Evolutionary conservation across 176 grass and related monocot species (phyloP).

Genomic region (Musa schizocarpa): DNA sequence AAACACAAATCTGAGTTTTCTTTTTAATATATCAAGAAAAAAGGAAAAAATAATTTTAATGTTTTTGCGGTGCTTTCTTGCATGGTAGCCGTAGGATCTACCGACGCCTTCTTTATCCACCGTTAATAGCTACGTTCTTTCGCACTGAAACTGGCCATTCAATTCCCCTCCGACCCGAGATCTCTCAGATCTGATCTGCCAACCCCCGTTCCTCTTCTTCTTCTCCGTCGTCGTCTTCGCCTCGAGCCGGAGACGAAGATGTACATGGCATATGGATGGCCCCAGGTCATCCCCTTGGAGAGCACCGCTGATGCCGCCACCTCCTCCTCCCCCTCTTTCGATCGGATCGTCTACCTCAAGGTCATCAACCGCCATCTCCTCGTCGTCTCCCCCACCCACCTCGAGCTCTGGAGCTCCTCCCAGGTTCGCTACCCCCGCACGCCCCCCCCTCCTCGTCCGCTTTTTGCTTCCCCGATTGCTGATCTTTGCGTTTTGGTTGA

Average conservation of each 20-base stretch:
- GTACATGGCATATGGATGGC: slow-evolving; percentile 97
- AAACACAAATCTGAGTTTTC: too few species aligned
- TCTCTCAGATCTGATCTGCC: slow-evolving; percentile 1
- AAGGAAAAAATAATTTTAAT: too few species aligned
- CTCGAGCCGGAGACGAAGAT: slow-evolving; percentile 31
- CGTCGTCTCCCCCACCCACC: slow-evolving; percentile 64
- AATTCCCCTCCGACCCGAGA: background rate
- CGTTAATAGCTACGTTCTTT: background rate
- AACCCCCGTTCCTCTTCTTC: background rate
- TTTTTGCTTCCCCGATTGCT: background rate
- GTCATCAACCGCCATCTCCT: slow-evolving; percentile 60
- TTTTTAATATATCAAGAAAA: too few species aligned
- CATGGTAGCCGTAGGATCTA: background rate
- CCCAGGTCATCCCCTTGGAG: slow-evolving; percentile 81
- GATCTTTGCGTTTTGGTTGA: background rate
- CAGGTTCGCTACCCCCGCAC: slow-evolving; percentile 22
- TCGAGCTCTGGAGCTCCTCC: slow-evolving; percentile 84
- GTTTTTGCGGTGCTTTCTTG: too few species aligned
- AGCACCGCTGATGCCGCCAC: slow-evolving; percentile 19
- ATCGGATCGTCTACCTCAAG: slow-evolving; percentile 81
- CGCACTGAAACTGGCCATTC: background rate
- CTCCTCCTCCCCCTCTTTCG: slow-evolving; percentile 27
- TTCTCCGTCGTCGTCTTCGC: background rate
- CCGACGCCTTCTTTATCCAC: background rate
- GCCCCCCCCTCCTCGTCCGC: background rate